phyloP scores from a whole-genome alignment of 2,329 filamentous ascomycete genomes.

The Epichloe elymi region DNA sequence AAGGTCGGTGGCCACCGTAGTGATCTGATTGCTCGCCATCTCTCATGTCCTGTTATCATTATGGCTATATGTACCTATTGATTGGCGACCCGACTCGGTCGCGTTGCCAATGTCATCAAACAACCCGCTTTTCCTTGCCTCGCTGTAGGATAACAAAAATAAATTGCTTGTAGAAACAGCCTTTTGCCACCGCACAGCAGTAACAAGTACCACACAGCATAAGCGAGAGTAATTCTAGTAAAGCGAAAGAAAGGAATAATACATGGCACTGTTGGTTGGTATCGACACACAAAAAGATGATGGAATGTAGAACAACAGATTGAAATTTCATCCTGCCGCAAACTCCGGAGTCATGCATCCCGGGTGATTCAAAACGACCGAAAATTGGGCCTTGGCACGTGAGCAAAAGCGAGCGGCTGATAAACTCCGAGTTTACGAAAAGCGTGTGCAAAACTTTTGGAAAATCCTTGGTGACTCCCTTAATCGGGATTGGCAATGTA shows the following conservation, averaged over 20 bases:
- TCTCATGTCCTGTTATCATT: not conserved
- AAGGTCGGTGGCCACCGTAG: no score
- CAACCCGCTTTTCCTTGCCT: conserved; percentile 2
- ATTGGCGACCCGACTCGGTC: not conserved
- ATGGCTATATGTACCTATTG: not conserved
- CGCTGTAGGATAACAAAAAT: not conserved
- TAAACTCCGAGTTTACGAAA: not conserved
- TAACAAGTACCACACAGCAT: not conserved
- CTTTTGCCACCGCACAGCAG: not conserved
- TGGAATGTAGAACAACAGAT: conserved; percentile 7
- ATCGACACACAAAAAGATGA: conserved; percentile 8
- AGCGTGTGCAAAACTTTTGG: not conserved
- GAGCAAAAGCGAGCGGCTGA: not conserved
- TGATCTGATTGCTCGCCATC: not conserved
- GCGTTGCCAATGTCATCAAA: not conserved
- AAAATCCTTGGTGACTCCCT: not conserved
- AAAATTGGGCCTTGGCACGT: not conserved
- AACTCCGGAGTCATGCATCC: conserved; percentile 10
- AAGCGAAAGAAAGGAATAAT: not conserved
- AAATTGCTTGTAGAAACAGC: not conserved
- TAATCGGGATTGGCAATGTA: conserved; percentile 79
- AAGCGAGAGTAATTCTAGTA: conserved; percentile 2
- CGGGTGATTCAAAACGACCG: not conserved
- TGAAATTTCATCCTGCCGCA: conserved; percentile 8
- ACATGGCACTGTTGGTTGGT: conserved; percentile 11